A percentile compares a stretch with the other conserved stretches of the same genome.
These are phyloP conservation scores for Curvularia sp. DNA, from an alignment of 2,329 filamentous ascomycete species.

Conservation along the genomic window DNA sequence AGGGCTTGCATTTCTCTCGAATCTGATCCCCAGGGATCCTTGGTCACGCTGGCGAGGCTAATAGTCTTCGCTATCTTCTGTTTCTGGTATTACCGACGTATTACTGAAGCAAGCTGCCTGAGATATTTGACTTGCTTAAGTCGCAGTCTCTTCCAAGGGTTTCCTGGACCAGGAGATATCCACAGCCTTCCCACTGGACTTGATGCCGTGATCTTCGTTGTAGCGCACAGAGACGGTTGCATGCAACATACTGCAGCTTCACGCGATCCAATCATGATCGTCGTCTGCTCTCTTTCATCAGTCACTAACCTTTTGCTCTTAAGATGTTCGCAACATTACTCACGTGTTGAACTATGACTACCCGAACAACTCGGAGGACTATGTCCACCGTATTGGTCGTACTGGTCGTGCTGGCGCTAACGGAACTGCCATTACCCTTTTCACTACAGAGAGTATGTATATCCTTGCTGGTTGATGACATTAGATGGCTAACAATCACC, in stretches of 20 bases:
- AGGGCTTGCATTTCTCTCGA: conserved; percentile 84
- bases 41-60: conserved; percentile 78
- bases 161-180: conserved; percentile 68
- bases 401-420: conserved; percentile 79
- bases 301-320: conserved; percentile 79
- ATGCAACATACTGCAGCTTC: conserved; percentile 62
- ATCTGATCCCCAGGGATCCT: conserved; percentile 82
- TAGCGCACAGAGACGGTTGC: conserved; percentile 65
- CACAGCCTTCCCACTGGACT: conserved; percentile 57
- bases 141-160: conserved; percentile 71
- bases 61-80: conserved; percentile 75
- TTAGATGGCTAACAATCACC: conserved; percentile 39
- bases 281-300: conserved; percentile 55
- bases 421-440: conserved; percentile 97
- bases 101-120: conserved; percentile 71
- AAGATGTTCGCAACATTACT: conserved; percentile 99
- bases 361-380: conserved; percentile 85
- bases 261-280: conserved; percentile 65
- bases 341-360: conserved; percentile 99
- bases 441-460: conserved; percentile 97
- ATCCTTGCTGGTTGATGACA: not conserved
- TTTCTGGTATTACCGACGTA: conserved; percentile 73
- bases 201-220: conserved; percentile 54
- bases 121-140: conserved; percentile 82
- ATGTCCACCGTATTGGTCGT: conserved; percentile 73